A percentile compares a stretch with the other conserved stretches of the same genome.
Evolutionary conservation across 208 protist genomes (phyloP).

Genomic region (Borovskyia barvae): DNA sequence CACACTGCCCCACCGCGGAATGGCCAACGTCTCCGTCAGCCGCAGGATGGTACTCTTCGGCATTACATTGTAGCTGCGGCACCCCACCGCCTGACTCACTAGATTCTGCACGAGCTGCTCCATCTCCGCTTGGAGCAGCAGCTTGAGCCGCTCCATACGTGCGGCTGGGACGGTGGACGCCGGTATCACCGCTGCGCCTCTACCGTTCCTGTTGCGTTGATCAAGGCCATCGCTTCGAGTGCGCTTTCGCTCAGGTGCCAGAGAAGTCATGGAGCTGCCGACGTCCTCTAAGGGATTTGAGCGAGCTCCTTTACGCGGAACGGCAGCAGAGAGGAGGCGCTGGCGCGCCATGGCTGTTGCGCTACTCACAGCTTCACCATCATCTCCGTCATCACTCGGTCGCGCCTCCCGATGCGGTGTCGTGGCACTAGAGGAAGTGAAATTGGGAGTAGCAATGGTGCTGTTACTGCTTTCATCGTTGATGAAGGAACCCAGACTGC

Average conservation of each 20-base stretch:
- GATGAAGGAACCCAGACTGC: constrained; percentile 23
- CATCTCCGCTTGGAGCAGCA: constrained; percentile 48
- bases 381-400: background rate
- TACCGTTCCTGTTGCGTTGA: background rate
- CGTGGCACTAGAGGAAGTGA: constrained; percentile 5
- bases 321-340: too few relatives aligned
- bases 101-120: constrained; percentile 74
- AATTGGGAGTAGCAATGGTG: constrained; percentile 8
- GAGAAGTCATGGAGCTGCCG: too few relatives aligned
- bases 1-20: constrained; percentile 67
- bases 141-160: constrained; percentile 52
- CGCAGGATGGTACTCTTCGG: constrained; percentile 78
- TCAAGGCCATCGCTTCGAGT: constrained; percentile 7
- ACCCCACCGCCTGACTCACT: constrained; percentile 66
- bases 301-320: too few relatives aligned
- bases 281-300: too few relatives aligned
- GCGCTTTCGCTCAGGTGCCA: constrained; percentile 26
- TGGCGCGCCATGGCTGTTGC: too few relatives aligned
- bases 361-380: too few relatives aligned
- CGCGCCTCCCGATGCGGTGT: constrained; percentile 8
- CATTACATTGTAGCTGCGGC: constrained; percentile 85
- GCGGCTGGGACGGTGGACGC: constrained; percentile 38
- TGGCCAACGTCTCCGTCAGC: constrained; percentile 60
- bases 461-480: constrained; percentile 13
- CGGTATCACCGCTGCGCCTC: constrained; percentile 1